Evolutionary conservation across 164 flowering plant species (phyloP), one percentile per base, ranked within the genome.

Genomic region (Platanus orientalis): DNA sequence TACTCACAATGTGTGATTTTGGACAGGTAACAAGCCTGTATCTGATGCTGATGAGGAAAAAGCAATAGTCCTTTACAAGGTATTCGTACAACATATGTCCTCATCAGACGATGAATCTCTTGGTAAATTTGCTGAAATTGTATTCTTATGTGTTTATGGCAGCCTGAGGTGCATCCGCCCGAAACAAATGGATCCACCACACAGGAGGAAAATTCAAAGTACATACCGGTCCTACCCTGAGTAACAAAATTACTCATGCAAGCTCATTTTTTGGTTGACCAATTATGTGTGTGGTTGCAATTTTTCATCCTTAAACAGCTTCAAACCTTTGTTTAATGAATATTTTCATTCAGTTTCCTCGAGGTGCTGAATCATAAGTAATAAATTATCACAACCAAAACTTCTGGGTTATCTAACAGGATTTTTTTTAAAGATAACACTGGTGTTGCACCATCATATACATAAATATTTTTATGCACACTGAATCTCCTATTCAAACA

Each of bases 61-160:
- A 74, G 99, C 97, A 55, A 92, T 94, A 75, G 88, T 94, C 50
- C 84, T 94, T 60, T 94, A 86, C 73, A 74, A 79, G 87, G 99
- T 94, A 58, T 40, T 54, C 62, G 42, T 14, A 36, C 12, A 3
- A 10, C 42, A 3, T 7, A 36, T 36, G 36, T n/a, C 42, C 9
- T 36, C 42, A 3, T 55, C 7, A 16, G n/a, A n/a, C n/a, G n/a
- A n/a, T n/a, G n/a, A n/a, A n/a, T n/a, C n/a, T n/a, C n/a, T n/a
- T n/a, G n/a, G n/a, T n/a, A n/a, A n/a, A n/a, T n/a, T 47, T 60
- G 6, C 49, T 65, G 64, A 59, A 24, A 47, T 71, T 54, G 21
- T 17, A 69, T 49, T 57, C 69, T 29, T 27, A 66, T 64, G 53
- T 19, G 34, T 56, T n/a, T 9, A 12, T 83, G 63, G 76, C 87